A percentile compares a stretch with the other conserved stretches of the same genome.
Conservation (phyloP, 768 basidiomycete genomes). For the Cubamyces lactineus region DNA sequence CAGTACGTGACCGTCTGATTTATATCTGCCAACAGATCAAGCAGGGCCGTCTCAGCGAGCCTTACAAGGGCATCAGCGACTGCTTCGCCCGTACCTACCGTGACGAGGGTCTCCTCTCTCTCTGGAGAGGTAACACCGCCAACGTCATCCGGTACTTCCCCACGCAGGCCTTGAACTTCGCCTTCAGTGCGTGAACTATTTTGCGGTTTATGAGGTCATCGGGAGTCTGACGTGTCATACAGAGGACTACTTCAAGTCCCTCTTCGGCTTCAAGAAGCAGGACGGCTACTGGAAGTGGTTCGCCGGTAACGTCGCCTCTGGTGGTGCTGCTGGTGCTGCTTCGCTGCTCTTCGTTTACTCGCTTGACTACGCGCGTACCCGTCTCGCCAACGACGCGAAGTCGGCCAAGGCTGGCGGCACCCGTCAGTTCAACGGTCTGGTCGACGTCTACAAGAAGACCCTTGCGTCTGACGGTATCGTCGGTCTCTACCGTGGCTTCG, state of each 20-base stretch:
- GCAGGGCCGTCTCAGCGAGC: slow-evolving; percentile 94
- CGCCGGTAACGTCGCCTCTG: slow-evolving; percentile 95
- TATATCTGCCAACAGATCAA: slow-evolving; percentile 70
- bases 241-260: slow-evolving; percentile 99
- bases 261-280: slow-evolving; percentile 97
- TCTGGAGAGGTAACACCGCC: slow-evolving; percentile 99
- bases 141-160: slow-evolving; percentile 99
- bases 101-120: slow-evolving; percentile 92
- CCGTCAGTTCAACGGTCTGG: slow-evolving; percentile 98
- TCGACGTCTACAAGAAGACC: slow-evolving; percentile 98
- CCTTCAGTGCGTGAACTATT: slow-evolving; percentile 82
- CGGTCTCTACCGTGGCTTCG: slow-evolving; percentile 99
- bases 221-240: slow-evolving; percentile 28
- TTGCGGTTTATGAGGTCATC: background rate
- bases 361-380: slow-evolving; percentile 98
- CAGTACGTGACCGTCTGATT: slow-evolving; percentile 1
- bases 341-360: slow-evolving; percentile 99
- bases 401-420: slow-evolving; percentile 89
- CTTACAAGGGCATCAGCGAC: slow-evolving; percentile 96
- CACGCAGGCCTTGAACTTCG: slow-evolving; percentile 99
- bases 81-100: slow-evolving; percentile 91
- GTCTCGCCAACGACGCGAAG: slow-evolving; percentile 98
- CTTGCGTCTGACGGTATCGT: slow-evolving; percentile 96
- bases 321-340: slow-evolving; percentile 99
- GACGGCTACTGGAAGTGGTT: slow-evolving; percentile 99